Conservation (phyloP, 2,329 filamentous ascomycete genomes). For the Hymenoscyphus linearis region DNA sequence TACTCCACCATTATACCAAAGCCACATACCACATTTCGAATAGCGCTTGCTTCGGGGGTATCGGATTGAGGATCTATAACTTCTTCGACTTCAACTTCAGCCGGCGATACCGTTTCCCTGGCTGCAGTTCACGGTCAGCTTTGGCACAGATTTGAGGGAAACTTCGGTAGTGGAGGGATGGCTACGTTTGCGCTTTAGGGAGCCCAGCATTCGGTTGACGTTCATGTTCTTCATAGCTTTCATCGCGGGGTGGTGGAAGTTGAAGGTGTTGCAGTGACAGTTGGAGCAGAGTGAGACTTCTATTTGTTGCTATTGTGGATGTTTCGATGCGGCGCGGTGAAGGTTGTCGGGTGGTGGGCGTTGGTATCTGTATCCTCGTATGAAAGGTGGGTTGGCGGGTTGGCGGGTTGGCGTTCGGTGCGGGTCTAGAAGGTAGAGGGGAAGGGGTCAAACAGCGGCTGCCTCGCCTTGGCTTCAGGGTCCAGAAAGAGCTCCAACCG, state of each 20-base stretch:
- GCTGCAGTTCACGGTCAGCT: not conserved
- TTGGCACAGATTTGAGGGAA: not conserved
- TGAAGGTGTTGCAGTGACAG: not conserved
- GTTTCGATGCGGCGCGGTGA: not conserved
- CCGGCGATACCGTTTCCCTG: not conserved
- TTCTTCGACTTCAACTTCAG: not conserved
- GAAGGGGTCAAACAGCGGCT: not conserved
- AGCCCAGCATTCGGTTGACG: conserved; percentile 32
- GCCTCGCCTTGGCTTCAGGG: not conserved
- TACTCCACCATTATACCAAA: conserved; percentile 4
- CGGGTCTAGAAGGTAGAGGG: not conserved
- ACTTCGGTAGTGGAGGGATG: conserved; percentile 1
- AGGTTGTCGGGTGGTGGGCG: not conserved
- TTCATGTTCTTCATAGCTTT: conserved; percentile 33
- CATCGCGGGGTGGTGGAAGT: conserved; percentile 18
- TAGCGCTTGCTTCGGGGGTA: conserved; percentile 62
- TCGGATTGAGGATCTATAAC: conserved; percentile 37
- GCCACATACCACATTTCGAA: conserved; percentile 58
- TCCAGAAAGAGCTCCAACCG: no score
- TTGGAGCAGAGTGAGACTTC: not conserved
- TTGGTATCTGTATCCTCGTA: not conserved
- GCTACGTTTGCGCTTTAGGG: conserved; percentile 29
- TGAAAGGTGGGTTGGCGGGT: not conserved
- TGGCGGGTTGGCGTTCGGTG: not conserved
- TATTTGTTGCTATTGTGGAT: not conserved